Percentiles rank a stretch among this genome's conserved stretches.
Evolutionary conservation across 352 stramenopile genomes (phyloP).

Genomic region (Phytopythium mirpurense): DNA sequence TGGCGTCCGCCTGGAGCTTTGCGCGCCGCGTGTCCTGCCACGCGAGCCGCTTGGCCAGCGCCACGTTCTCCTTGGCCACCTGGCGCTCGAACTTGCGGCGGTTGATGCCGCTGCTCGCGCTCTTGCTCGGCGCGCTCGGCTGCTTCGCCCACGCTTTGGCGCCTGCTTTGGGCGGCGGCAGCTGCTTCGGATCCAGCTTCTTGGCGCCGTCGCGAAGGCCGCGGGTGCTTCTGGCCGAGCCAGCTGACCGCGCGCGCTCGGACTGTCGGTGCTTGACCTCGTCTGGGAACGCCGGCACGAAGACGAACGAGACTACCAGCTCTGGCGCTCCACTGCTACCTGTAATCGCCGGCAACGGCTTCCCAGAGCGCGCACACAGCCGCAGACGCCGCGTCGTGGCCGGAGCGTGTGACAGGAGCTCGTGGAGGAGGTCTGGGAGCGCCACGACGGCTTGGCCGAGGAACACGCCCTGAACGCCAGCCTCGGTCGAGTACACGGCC

Average conservation of each 20-base stretch:
- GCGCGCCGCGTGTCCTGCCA: slow-evolving; percentile 27
- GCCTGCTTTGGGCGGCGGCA: background rate
- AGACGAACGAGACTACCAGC: slow-evolving; percentile 37
- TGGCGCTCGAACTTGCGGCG: slow-evolving; percentile 47
- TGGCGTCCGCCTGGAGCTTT: slow-evolving; percentile 20
- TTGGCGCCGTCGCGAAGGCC: background rate
- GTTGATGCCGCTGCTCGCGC: slow-evolving; percentile 59
- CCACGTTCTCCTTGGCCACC: slow-evolving; percentile 48
- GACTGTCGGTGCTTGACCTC: slow-evolving; percentile 1
- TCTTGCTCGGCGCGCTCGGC: slow-evolving; percentile 6
- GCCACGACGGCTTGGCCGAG: slow-evolving; percentile 49
- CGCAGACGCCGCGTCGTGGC: slow-evolving; percentile 24
- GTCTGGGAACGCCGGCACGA: slow-evolving; percentile 30
- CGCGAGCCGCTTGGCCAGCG: slow-evolving; percentile 46
- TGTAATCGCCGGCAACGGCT: slow-evolving; percentile 8
- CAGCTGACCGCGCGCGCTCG: background rate
- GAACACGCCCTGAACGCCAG: slow-evolving; percentile 24
- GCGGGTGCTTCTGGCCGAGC: background rate
- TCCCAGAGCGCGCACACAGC: slow-evolving; percentile 34
- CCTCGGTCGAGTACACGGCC: slow-evolving; percentile 32
- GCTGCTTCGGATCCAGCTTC: background rate
- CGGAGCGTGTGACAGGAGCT: slow-evolving; percentile 19
- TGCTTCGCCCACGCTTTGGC: background rate
- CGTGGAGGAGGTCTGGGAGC: slow-evolving; percentile 28
- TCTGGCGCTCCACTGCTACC: slow-evolving; percentile 11